Evolutionary conservation across 73 alveolate genomes (phyloP), one percentile per base, ranked within the genome.

Genomic region (Effrenium voratum): DNA sequence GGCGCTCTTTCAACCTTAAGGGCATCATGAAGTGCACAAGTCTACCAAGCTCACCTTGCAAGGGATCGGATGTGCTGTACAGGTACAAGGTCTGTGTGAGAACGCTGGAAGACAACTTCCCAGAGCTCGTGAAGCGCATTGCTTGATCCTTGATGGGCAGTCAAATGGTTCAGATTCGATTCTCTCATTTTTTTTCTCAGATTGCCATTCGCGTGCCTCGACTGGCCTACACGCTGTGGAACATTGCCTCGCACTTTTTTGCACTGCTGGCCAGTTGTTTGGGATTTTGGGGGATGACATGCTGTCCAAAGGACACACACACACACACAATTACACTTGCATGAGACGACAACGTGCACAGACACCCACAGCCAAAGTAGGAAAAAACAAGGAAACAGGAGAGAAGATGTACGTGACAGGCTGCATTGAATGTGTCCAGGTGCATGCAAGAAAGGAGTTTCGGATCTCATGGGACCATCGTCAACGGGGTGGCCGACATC

Each of bases 81-180:
- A 90, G 97, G 97, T 90, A 90, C 97, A 90, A 90, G 80, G 97
- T 90, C 43, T 90, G 97, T 55, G 97, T 90, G 40, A 49, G 97
- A 34, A 90, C 86, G 1, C 28, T 90, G 97, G 97, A 90, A 68
- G 97, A 90, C 43, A 68, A 90, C 28, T 90, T 49, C 46, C 97
- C 97, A 45, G 97, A 90, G 87, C 43, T 90, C 5, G 97, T 90
- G 45, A 90, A 90, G 30, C 86, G 97, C 47, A 90, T 90, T 45
- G 97, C 36, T 1, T 66, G 8, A 19, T 66, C 79, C 77, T 30
- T 30, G 40, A 66, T 66, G 40, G n/a, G 5, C 43, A 8, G 40
- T 30, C 43, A 66, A 30, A 8, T 19, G 19, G 43, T 26, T 30
- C 43, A 30, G 8, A 22, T 66, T 30, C 43, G 24, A 1, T 30